Conservation (phyloP, 1,139 yeast genomes). For the Pichia norvegensis region DNA sequence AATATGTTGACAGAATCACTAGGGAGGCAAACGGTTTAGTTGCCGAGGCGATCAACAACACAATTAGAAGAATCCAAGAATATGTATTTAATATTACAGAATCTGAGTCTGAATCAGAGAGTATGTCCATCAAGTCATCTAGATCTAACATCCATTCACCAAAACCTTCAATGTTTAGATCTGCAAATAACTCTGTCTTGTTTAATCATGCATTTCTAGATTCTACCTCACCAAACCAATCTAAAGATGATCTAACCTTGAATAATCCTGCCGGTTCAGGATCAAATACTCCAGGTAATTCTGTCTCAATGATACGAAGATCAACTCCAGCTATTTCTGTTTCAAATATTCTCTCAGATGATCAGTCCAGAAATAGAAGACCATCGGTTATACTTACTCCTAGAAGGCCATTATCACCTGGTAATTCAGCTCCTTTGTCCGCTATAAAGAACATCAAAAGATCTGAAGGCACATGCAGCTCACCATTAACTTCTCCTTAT, state of each 20-base stretch:
- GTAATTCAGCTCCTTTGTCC: conserved; percentile 42
- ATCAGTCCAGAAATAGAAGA: conserved; percentile 3
- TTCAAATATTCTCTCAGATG: conserved; percentile 3
- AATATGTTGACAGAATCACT: conserved; percentile 73
- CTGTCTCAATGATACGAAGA: conserved; percentile 14
- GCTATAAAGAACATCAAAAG: conserved; percentile 40
- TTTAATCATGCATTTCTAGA: conserved; percentile 37
- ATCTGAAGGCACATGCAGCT: conserved; percentile 22
- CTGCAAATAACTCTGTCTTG: conserved; percentile 21
- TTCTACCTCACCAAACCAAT: conserved; percentile 25
- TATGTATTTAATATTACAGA: conserved; percentile 28
- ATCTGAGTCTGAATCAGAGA: conserved; percentile 17
- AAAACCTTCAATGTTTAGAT: neutral
- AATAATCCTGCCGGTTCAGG: conserved; percentile 16
- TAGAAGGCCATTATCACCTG: conserved; percentile 45
- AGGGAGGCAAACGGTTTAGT: conserved; percentile 75
- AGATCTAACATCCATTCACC: neutral
- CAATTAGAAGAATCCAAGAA: conserved; percentile 47
- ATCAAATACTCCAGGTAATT: conserved; percentile 33
- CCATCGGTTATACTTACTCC: conserved; percentile 10
- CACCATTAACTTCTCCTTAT: conserved; percentile 43
- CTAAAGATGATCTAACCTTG: conserved; percentile 8
- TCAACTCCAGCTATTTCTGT: conserved; percentile 22
- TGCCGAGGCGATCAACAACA: conserved; percentile 54
- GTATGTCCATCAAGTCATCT: conserved; percentile 4